Evolutionary conservation across 768 basidiomycete genomes (phyloP).

Genomic region (Hygrophorus pudorinus): DNA sequence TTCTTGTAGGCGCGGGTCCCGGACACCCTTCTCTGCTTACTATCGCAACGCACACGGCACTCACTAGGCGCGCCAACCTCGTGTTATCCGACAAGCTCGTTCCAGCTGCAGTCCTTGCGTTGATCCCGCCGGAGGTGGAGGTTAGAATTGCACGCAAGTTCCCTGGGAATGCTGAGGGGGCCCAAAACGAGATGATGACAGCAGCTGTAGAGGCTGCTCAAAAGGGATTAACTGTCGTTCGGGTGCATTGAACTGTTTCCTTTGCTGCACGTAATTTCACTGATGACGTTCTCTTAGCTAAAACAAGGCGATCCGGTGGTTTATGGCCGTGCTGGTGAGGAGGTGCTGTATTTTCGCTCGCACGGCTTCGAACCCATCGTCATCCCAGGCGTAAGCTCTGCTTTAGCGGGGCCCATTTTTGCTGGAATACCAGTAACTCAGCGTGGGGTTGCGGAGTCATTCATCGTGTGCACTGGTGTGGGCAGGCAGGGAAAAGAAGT

Average conservation of each 20-base stretch:
- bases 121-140: slow-evolving; percentile 65
- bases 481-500: slow-evolving; percentile 79
- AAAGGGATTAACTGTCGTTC: slow-evolving; percentile 75
- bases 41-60: slow-evolving; percentile 68
- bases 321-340: slow-evolving; percentile 91
- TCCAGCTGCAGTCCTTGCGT: slow-evolving; percentile 72
- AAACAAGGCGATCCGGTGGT: slow-evolving; percentile 98
- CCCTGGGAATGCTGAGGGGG: slow-evolving; percentile 93
- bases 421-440: slow-evolving; percentile 93
- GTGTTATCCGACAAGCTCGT: slow-evolving; percentile 97
- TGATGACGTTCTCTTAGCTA: slow-evolving; percentile 35
- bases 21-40: slow-evolving; percentile 93
- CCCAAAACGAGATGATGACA: slow-evolving; percentile 92
- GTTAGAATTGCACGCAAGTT: slow-evolving; percentile 93
- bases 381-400: slow-evolving; percentile 85
- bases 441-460: slow-evolving; percentile 83
- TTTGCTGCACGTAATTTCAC: neutral
- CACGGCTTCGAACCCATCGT: slow-evolving; percentile 78
- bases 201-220: slow-evolving; percentile 76
- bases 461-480: slow-evolving; percentile 91
- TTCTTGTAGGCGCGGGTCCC: slow-evolving; percentile 90
- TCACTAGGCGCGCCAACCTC: slow-evolving; percentile 74
- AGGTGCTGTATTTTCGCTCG: slow-evolving; percentile 83
- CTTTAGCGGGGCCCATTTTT: slow-evolving; percentile 82
- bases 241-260: slow-evolving; percentile 37